These are phyloP conservation scores for Trichothecium roseum DNA, from an alignment of 2,329 filamentous ascomycete species.

Conservation along the genomic window DNA sequence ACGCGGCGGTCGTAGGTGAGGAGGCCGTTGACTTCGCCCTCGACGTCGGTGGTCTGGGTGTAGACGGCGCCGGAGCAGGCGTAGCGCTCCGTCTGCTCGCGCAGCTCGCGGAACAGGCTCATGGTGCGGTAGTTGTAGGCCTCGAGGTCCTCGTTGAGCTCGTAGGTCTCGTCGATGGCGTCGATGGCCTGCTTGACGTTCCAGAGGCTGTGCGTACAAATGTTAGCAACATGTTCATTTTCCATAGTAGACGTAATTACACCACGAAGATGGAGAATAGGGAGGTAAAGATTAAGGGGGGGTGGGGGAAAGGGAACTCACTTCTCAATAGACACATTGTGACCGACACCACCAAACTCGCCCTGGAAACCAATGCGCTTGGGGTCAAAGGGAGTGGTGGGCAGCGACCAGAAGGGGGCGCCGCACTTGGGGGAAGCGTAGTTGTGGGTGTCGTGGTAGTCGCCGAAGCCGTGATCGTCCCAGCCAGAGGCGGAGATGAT, in stretches of 20 bases:
- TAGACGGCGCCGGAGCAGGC: constrained; percentile 59
- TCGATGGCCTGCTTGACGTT: constrained; percentile 48
- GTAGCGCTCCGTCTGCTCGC: constrained; percentile 48
- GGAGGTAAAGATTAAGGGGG: neutral
- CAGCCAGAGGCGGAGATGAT: constrained; percentile 56
- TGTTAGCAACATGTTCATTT: neutral
- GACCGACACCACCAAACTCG: constrained; percentile 60
- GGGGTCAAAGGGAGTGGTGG: constrained; percentile 44
- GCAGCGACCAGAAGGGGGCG: constrained; percentile 53
- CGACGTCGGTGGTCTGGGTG: constrained; percentile 66
- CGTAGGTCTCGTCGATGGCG: constrained; percentile 56
- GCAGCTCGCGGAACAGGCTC: constrained; percentile 48
- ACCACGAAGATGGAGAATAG: too few species aligned
- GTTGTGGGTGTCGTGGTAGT: constrained; percentile 58
- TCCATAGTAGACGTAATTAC: too few species aligned
- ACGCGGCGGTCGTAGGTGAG: constrained; percentile 58
- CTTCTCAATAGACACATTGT: constrained; percentile 53
- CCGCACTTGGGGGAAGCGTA: constrained; percentile 64
- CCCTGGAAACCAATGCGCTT: constrained; percentile 57
- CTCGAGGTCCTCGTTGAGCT: constrained; percentile 46
- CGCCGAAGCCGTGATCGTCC: constrained; percentile 57
- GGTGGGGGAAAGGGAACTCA: constrained; percentile 19
- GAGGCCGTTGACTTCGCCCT: constrained; percentile 64
- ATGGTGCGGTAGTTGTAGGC: constrained; percentile 59
- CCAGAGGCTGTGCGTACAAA: constrained; percentile 41